Evolutionary conservation across 768 basidiomycete genomes (phyloP).

Genomic region (Leucosporidium creatinivorum): DNA sequence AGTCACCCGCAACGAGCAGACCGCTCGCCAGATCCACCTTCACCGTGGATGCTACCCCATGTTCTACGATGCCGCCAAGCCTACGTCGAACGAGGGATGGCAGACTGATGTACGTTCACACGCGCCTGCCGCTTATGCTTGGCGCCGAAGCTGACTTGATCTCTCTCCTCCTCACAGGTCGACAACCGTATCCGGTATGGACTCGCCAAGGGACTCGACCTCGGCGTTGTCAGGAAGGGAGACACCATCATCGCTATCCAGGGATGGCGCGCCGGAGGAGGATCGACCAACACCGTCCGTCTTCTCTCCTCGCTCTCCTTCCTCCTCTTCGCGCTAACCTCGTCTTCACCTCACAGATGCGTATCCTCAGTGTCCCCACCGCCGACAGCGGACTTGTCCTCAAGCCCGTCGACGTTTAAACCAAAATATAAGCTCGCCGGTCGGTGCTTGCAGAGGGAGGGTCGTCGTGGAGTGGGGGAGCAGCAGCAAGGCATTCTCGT

Average conservation of each 20-base stretch:
- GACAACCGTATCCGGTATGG: constrained; percentile 54
- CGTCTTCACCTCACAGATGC: constrained; percentile 13
- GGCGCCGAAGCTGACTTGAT: not conserved
- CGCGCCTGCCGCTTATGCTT: too few relatives aligned
- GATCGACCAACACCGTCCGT: constrained; percentile 72
- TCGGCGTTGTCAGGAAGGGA: constrained; percentile 82
- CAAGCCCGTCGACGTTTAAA: too few relatives aligned
- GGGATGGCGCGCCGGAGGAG: constrained; percentile 98
- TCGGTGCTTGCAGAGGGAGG: too few relatives aligned
- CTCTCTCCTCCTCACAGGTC: constrained; percentile 7
- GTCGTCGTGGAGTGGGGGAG: too few relatives aligned
- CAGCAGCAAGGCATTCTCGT: too few relatives aligned
- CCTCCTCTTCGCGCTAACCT: not conserved
- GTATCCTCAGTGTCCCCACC: constrained; percentile 31
- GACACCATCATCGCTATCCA: constrained; percentile 89
- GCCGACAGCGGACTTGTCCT: not conserved
- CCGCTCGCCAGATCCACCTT: constrained; percentile 90
- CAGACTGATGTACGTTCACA: constrained; percentile 76
- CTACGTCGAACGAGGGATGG: constrained; percentile 82
- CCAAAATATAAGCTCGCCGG: too few relatives aligned
- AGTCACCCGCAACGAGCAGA: constrained; percentile 96
- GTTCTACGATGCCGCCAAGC: constrained; percentile 92
- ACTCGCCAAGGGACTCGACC: constrained; percentile 66
- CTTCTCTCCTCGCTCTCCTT: not conserved
- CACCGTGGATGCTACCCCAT: constrained; percentile 96